phyloP scores from a whole-genome alignment of 192 early-diverging fungal species.

The Gamsiella multidivaricata region DNA sequence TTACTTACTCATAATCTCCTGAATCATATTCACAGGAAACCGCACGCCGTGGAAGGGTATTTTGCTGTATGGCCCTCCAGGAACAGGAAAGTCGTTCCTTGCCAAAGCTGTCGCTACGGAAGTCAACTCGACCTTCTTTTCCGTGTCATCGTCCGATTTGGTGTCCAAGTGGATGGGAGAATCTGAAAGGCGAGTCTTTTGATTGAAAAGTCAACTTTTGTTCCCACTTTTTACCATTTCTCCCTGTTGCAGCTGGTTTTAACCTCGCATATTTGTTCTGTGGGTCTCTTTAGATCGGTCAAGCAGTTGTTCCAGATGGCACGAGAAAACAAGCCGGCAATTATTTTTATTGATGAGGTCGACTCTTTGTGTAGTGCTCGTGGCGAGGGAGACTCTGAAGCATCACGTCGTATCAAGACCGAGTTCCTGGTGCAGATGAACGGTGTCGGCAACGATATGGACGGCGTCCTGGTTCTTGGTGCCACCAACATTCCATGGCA shows the following conservation, averaged over 20 bases:
- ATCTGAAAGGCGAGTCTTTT: conserved; percentile 76
- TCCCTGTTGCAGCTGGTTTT: background rate
- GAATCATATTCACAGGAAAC: conserved; percentile 65
- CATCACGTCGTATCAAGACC: conserved; percentile 94
- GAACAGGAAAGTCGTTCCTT: conserved; percentile 97
- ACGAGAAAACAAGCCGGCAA: conserved; percentile 90
- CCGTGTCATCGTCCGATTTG: conserved; percentile 96
- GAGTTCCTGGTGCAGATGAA: conserved; percentile 99
- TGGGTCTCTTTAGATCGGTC: conserved; percentile 70
- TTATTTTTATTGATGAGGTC: conserved; percentile 99
- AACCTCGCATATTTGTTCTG: no score
- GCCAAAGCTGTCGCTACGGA: conserved; percentile 99
- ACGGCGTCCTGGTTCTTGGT: conserved; percentile 93
- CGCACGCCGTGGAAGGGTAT: conserved; percentile 98
- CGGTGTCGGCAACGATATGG: conserved; percentile 95
- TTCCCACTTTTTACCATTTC: background rate
- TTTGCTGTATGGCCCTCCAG: conserved; percentile 95
- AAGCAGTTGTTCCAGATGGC: conserved; percentile 96
- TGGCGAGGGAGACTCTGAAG: conserved; percentile 98
- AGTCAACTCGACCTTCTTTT: conserved; percentile 95
- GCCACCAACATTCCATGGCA: conserved; percentile 99
- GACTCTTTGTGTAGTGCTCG: conserved; percentile 95
- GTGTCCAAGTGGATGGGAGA: conserved; percentile 99
- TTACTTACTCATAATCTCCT: no score
- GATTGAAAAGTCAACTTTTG: background rate